Evolutionary conservation across 768 basidiomycete genomes (phyloP).

Genomic region (Termitomyces sp.): DNA sequence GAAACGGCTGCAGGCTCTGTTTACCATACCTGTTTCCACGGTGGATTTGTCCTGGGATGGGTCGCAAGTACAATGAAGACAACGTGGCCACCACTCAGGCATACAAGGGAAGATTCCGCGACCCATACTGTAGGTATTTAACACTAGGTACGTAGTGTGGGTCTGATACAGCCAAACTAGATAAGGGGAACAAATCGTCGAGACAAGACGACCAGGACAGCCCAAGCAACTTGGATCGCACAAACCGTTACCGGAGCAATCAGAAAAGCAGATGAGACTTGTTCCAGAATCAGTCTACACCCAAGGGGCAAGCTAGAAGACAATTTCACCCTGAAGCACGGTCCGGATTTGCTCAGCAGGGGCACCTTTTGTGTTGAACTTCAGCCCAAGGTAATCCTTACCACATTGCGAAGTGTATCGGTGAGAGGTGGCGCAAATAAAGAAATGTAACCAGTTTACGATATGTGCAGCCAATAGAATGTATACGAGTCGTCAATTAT

Average conservation of each 20-base stretch:
- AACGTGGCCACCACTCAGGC: conserved; percentile 51
- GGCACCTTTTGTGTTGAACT: conserved; percentile 1
- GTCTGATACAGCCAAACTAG: not conserved
- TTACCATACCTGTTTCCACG: conserved; percentile 54
- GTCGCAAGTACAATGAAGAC: conserved; percentile 1
- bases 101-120: conserved; percentile 61
- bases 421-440: conserved; percentile 17
- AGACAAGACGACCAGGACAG: conserved; percentile 37
- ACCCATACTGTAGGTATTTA: conserved; percentile 57
- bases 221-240: conserved; percentile 56
- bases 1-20: conserved; percentile 47
- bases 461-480: not conserved
- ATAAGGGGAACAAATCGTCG: conserved; percentile 22
- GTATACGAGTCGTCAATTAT: conserved; percentile 6
- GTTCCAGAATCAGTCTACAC: conserved; percentile 20
- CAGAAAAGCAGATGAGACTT: conserved; percentile 12
- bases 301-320: conserved; percentile 66
- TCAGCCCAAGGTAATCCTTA: conserved; percentile 15
- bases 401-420: conserved; percentile 21
- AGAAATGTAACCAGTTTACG: not conserved
- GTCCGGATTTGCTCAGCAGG: conserved; percentile 8
- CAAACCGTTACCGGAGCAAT: conserved; percentile 46
- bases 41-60: conserved; percentile 55
- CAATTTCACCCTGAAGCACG: conserved; percentile 62
- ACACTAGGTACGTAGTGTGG: not conserved